phyloP scores from a whole-genome alignment of 345 rosid species.

The Pistacia vera region DNA sequence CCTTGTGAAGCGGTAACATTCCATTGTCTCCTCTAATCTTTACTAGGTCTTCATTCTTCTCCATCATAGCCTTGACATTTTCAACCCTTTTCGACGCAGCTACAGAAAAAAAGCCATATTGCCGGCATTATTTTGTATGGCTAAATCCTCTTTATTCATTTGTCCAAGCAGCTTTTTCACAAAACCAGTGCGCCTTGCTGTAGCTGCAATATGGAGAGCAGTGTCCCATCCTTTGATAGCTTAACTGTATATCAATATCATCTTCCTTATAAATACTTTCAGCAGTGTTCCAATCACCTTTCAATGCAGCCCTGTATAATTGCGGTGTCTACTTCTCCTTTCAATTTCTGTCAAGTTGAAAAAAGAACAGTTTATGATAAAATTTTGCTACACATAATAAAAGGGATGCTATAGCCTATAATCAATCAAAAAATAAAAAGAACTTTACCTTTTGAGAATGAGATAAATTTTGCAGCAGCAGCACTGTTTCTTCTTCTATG shows the following conservation, averaged over 20 bases:
- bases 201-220: conserved; percentile 25
- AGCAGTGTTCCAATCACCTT: conserved; percentile 14
- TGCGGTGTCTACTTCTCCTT: neutral
- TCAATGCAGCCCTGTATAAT: conserved; percentile 18
- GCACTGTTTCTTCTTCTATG: no score
- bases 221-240: conserved; percentile 8
- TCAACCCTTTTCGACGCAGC: neutral
- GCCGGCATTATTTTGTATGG: no score
- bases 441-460: no score
- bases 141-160: no score
- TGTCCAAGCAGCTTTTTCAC: conserved; percentile 14
- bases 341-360: neutral
- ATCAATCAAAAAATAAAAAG: no score
- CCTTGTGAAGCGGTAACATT: conserved; percentile 12
- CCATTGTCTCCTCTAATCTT: no score
- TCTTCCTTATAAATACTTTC: neutral
- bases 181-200: conserved; percentile 1
- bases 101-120: no score
- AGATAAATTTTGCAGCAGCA: no score
- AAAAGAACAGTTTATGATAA: neutral
- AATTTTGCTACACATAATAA: no score
- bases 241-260: neutral
- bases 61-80: conserved; percentile 11
- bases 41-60: neutral
- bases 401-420: no score